phyloP scores from a whole-genome alignment of 371 early-diverging fungal species.

The Funneliformis caledonium region DNA sequence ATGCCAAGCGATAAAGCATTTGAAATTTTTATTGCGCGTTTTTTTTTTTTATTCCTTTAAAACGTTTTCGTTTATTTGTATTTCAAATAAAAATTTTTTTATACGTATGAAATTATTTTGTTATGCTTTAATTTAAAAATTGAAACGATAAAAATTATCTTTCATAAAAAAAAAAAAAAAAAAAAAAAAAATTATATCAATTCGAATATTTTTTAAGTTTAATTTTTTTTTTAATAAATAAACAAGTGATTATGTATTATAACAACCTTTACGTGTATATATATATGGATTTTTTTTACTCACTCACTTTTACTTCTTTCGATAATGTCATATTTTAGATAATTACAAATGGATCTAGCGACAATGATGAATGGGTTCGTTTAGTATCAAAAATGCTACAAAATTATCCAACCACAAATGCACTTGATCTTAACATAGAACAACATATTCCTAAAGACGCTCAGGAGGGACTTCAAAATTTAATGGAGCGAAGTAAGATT shows the following conservation, averaged over 20 bases:
- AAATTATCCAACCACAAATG: constrained; percentile 14
- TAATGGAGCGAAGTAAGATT: constrained; percentile 21
- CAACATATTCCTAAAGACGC: constrained; percentile 1
- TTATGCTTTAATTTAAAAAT: too few relatives aligned
- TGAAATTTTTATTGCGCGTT: neutral
- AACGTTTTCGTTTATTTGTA: neutral
- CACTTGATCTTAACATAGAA: constrained; percentile 24
- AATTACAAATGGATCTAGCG: constrained; percentile 9
- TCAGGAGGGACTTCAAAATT: neutral
- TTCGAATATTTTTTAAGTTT: too few relatives aligned
- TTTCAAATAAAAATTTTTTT: neutral
- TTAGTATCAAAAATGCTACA: constrained; percentile 33
- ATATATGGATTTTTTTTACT: neutral
- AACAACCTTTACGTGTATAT: too few relatives aligned
- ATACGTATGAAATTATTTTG: neutral
- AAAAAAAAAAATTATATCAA: too few relatives aligned
- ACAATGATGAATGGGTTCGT: constrained; percentile 39
- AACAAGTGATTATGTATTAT: too few relatives aligned
- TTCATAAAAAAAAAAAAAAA: neutral
- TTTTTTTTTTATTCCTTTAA: neutral
- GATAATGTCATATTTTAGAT: constrained; percentile 13
- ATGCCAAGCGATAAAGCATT: neutral
- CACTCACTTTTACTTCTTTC: neutral
- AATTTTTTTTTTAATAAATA: too few relatives aligned
- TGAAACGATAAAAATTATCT: neutral